Base-by-base conservation (phyloP, 495 filamentous ascomycete species). In the Xylaria castorea region DNA sequence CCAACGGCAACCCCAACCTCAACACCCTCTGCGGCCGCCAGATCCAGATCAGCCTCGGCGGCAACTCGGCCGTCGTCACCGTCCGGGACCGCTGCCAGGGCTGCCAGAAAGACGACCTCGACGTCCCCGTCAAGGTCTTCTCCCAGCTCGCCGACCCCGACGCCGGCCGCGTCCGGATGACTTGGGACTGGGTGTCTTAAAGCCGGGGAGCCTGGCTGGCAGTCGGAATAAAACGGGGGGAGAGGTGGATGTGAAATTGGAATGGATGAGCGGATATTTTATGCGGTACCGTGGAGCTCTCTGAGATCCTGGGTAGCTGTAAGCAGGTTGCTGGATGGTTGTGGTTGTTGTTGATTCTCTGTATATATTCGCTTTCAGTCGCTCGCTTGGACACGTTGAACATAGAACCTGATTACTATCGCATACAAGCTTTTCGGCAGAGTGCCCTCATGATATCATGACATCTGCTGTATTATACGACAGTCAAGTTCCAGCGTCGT, bases 101-200 rank as follows among this genome's bases (percentile, higher is more conserved):
- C 40, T 77, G 78, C 73, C 11, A 44, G 16, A 7, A 6, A 20
- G 48, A 68, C 51, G 76, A 76, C 53, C 68, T 81, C 20, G 93
- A 95, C 83, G 85, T 93, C 22, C 89, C 87, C 20, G 80, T 85
- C 7, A 77, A 77, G 3, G 87, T 90, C 20, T 95, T 94, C 80
- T 79, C 85, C 65, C 5, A 20, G 16, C 67, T 82, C 3, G 75
- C 73, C 34, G 12, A 57, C 20, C 44, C 73, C 14, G 62, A 6
- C 25, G 20, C 18, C 2, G 80, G 79, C 38, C 60, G 73, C 18
- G 64, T 80, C 46, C 38, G 70, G 44, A 78, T 80, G 46, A 75
- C 71, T 30, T 82, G 81, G 81, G 61, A 77, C 34, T 80, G 72
- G 72, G n/a, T 77, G 25, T 77, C 34, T 20, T 5, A 9, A 4